Conservation (phyloP, 306 rosid species). For the Sophora flavescens region DNA sequence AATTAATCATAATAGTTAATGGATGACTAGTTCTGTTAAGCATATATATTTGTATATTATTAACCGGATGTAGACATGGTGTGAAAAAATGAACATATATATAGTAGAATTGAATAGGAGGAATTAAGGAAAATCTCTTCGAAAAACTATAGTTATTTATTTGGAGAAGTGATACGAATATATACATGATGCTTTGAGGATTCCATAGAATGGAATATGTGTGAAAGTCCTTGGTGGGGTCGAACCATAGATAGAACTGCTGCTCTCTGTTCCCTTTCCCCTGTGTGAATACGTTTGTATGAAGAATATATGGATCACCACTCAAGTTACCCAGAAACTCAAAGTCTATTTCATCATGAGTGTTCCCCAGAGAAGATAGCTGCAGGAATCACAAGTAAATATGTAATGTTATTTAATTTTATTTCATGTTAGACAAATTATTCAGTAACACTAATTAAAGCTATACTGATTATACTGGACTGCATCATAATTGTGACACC, state of each 20-base stretch:
- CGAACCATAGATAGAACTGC: constrained; percentile 73
- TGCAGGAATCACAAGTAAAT: constrained; percentile 39
- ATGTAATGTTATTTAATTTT: background rate
- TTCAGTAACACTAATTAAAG: too few relatives aligned
- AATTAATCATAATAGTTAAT: too few relatives aligned
- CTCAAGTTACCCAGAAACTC: constrained; percentile 76
- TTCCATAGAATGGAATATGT: constrained; percentile 77
- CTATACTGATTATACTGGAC: too few relatives aligned
- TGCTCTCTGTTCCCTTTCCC: constrained; percentile 75
- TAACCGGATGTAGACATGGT: too few relatives aligned
- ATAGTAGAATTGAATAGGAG: too few relatives aligned
- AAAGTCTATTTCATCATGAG: constrained; percentile 72
- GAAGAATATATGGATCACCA: constrained; percentile 73
- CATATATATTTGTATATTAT: too few relatives aligned
- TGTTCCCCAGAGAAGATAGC: constrained; percentile 60
- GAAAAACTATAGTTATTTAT: too few relatives aligned
- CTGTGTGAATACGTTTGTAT: constrained; percentile 63
- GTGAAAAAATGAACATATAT: too few relatives aligned
- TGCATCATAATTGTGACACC: too few relatives aligned
- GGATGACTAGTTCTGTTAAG: too few relatives aligned
- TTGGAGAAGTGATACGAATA: background rate
- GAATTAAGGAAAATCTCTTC: too few relatives aligned
- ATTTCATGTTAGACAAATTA: too few relatives aligned
- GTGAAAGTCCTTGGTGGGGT: constrained; percentile 78
- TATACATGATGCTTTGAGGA: constrained; percentile 70